phyloP scores from a whole-genome alignment of 1,284 basidiomycete species.

The Coniferiporia sulphurascens region DNA sequence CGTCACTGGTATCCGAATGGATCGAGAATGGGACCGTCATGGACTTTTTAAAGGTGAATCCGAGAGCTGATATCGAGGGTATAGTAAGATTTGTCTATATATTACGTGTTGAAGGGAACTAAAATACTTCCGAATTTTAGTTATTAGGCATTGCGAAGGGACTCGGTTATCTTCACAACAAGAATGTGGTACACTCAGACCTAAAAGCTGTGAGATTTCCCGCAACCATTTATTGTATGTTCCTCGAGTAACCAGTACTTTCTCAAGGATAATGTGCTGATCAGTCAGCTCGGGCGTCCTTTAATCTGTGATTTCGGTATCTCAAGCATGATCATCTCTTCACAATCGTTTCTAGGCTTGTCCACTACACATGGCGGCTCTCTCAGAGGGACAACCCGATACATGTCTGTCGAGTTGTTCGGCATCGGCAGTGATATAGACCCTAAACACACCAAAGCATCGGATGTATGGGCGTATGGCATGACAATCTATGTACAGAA shows the following conservation, averaged over 20 bases:
- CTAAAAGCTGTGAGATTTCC: constrained; percentile 11
- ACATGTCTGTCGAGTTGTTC: constrained; percentile 14
- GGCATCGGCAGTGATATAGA: background rate
- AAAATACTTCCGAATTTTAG: background rate
- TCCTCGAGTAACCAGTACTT: too few species aligned
- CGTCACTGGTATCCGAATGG: constrained; percentile 17
- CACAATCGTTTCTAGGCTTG: background rate
- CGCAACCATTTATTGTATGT: background rate
- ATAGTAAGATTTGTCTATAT: background rate
- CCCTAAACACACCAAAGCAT: background rate
- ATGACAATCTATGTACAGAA: constrained; percentile 15
- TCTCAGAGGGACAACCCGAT: constrained; percentile 1
- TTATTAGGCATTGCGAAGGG: constrained; percentile 9
- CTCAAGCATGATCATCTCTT: background rate
- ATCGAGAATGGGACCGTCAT: constrained; percentile 12
- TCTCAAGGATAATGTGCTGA: constrained; percentile 12
- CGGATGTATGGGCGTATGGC: constrained; percentile 15
- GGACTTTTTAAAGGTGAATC: constrained; percentile 6
- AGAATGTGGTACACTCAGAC: constrained; percentile 9
- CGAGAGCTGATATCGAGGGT: background rate
- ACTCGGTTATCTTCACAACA: constrained; percentile 4
- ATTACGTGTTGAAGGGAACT: background rate
- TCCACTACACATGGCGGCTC: background rate
- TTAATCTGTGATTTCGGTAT: constrained; percentile 15
- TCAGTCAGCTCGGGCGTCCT: background rate